A percentile compares a stretch with the other conserved stretches of the same genome.
These are phyloP conservation scores for Termitomyces sp. DNA, from an alignment of 768 basidiomycete genomes.

Conservation along the genomic window DNA sequence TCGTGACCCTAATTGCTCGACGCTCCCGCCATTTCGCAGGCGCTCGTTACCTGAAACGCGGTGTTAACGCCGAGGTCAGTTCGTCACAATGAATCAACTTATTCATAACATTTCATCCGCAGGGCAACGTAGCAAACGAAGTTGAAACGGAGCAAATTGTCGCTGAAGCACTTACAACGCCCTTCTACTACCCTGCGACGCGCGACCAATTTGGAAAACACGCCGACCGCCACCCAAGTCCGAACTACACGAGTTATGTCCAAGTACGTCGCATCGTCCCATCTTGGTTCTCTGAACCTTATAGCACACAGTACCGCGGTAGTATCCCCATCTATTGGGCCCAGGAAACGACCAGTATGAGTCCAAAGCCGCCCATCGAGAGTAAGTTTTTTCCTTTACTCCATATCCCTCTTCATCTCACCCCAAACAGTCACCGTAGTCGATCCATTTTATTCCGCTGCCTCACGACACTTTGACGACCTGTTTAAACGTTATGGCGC, in stretches of 20 bases:
- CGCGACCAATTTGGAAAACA: constrained; percentile 22
- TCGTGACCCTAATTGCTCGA: constrained; percentile 91
- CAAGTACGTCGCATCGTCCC: constrained; percentile 44
- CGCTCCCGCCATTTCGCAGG: constrained; percentile 95
- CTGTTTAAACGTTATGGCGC: constrained; percentile 86
- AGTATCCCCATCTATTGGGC: constrained; percentile 97
- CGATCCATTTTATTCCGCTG: constrained; percentile 93
- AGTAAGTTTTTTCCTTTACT: constrained; percentile 45
- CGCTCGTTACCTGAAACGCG: constrained; percentile 89
- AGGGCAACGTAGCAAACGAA: constrained; percentile 99
- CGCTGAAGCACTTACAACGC: constrained; percentile 81
- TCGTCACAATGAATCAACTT: neutral
- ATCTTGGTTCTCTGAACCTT: neutral
- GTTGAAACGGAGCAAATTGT: constrained; percentile 99
- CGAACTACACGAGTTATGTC: constrained; percentile 92
- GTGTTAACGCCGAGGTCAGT: constrained; percentile 85
- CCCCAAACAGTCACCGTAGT: constrained; percentile 69
- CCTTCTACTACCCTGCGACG: constrained; percentile 72
- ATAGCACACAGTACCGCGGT: constrained; percentile 67
- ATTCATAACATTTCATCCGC: neutral
- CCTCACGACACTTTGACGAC: constrained; percentile 89
- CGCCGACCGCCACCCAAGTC: constrained; percentile 54
- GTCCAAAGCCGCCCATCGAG: constrained; percentile 92
- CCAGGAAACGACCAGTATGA: constrained; percentile 87
- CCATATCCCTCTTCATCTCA: neutral